These are phyloP conservation scores for Erythrophleum ivorense DNA, from an alignment of 331 rosid species.

Conservation along the genomic window DNA sequence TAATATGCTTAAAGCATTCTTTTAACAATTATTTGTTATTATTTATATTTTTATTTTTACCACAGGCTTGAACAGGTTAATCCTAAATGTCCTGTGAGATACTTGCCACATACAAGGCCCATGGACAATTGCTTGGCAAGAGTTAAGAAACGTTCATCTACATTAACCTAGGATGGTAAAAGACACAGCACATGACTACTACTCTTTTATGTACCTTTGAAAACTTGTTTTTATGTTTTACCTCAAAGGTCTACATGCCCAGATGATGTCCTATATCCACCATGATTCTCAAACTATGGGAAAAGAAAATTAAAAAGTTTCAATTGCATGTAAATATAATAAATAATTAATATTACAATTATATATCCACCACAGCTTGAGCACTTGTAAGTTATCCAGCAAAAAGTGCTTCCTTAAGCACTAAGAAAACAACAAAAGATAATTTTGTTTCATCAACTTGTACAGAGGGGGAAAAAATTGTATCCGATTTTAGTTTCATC, in stretches of 20 bases:
- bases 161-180: constrained; percentile 11
- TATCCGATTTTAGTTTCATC: too few species aligned
- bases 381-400: too few species aligned
- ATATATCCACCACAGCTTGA: not conserved
- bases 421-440: too few species aligned
- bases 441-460: too few species aligned
- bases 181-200: too few species aligned
- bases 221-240: not conserved
- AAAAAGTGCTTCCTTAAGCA: too few species aligned
- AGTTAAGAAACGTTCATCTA: constrained; percentile 47
- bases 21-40: not conserved
- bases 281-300: not conserved
- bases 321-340: not conserved
- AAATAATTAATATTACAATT: not conserved
- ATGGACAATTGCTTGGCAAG: constrained; percentile 78
- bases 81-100: constrained; percentile 60
- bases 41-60: not conserved
- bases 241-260: too few species aligned
- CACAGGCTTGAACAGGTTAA: constrained; percentile 64
- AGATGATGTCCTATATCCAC: too few species aligned
- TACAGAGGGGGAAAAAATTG: too few species aligned
- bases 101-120: constrained; percentile 80
- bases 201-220: not conserved
- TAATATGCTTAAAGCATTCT: not conserved
- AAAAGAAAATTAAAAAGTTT: not conserved